phyloP scores from a whole-genome alignment of 257 asterid species.

The Verbascum thapsus region DNA sequence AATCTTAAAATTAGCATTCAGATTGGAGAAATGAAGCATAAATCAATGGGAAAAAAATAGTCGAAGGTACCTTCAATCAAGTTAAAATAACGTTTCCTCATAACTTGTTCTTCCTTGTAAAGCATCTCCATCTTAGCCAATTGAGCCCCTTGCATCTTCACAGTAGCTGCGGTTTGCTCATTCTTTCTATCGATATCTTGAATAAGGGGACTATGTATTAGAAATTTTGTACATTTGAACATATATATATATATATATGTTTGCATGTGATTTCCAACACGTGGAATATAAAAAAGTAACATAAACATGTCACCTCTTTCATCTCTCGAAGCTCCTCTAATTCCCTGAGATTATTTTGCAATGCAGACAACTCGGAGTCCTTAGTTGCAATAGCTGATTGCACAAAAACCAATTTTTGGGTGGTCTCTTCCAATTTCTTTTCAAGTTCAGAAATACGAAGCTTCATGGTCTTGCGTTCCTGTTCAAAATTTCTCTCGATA shows the following conservation, averaged over 20 bases:
- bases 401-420: slow-evolving; percentile 47
- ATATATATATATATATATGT: background rate
- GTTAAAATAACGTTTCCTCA: slow-evolving; percentile 90
- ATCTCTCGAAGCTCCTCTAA: slow-evolving; percentile 93
- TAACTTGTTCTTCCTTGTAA: slow-evolving; percentile 89
- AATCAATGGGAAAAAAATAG: background rate
- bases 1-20: background rate
- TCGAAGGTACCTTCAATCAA: slow-evolving; percentile 74
- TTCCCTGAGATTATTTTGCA: slow-evolving; percentile 83
- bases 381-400: slow-evolving; percentile 61
- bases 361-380: slow-evolving; percentile 56
- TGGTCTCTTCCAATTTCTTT: slow-evolving; percentile 67
- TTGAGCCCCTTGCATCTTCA: slow-evolving; percentile 96
- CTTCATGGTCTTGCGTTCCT: slow-evolving; percentile 63
- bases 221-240: slow-evolving; percentile 20
- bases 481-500: slow-evolving; percentile 62
- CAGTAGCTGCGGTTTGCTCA: slow-evolving; percentile 93
- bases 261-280: background rate
- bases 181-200: slow-evolving; percentile 94
- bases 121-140: slow-evolving; percentile 91
- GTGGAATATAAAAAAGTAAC: slow-evolving; percentile 6
- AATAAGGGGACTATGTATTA: slow-evolving; percentile 23
- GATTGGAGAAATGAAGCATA: background rate
- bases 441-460: slow-evolving; percentile 70
- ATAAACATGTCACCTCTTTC: slow-evolving; percentile 72